A percentile compares a stretch with the other conserved stretches of the same genome.
These are phyloP conservation scores for Emergomyces africanus DNA, from an alignment of 2,329 filamentous ascomycete genomes.

Conservation along the genomic window DNA sequence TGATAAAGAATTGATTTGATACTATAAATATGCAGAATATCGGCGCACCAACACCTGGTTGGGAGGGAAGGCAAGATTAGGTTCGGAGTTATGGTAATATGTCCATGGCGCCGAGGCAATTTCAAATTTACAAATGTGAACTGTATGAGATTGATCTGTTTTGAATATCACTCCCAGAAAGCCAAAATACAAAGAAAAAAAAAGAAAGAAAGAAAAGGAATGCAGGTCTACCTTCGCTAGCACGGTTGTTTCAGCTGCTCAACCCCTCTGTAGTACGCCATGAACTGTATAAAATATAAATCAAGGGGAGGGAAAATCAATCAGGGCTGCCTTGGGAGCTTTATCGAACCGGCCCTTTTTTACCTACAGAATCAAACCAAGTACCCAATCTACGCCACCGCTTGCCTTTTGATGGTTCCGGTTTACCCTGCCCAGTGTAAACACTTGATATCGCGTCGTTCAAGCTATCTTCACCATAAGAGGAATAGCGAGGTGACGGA, in stretches of 20 bases:
- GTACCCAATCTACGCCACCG: slow-evolving; percentile 4
- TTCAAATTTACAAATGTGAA: not conserved
- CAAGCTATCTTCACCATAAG: not conserved
- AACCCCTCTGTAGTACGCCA: not conserved
- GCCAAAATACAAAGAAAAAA: not conserved
- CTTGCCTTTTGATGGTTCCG: not conserved
- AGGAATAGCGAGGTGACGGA: not conserved
- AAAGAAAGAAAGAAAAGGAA: not conserved
- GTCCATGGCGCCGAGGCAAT: no score
- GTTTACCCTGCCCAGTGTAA: not conserved
- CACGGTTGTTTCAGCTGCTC: not conserved
- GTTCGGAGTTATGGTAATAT: no score
- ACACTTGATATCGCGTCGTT: not conserved
- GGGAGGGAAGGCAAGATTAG: no score
- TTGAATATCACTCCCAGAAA: no score
- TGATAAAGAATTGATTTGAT: no score
- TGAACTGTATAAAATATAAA: not conserved
- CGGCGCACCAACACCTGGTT: no score
- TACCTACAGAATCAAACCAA: slow-evolving; percentile 2
- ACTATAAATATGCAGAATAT: no score
- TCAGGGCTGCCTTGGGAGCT: not conserved
- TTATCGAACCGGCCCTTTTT: not conserved
- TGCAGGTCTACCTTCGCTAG: not conserved
- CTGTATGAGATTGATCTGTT: not conserved
- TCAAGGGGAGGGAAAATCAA: not conserved